A percentile compares a stretch with the other conserved stretches of the same genome.
phyloP scores from a whole-genome alignment of 208 protist genomes.

The Histomonas meleagridis region DNA sequence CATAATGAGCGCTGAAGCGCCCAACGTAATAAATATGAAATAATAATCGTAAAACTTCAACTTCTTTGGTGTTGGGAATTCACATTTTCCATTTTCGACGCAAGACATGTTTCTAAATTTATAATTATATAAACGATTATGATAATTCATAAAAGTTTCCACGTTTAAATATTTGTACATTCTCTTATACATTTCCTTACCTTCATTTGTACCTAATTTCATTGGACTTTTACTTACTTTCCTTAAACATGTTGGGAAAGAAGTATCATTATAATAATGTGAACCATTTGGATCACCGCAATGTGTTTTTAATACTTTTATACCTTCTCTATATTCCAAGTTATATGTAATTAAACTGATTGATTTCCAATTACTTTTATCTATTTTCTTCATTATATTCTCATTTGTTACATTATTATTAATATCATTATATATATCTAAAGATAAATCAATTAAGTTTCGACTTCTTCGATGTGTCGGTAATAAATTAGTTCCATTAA shows the following conservation, averaged over 20 bases:
- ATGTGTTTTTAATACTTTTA: background rate
- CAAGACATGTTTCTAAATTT: background rate
- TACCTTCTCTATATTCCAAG: background rate
- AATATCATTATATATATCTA: background rate
- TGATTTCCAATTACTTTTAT: background rate
- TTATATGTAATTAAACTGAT: background rate
- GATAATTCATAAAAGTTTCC: background rate
- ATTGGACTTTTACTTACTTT: no score
- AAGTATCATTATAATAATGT: background rate
- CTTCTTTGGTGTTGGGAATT: background rate
- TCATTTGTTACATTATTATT: background rate
- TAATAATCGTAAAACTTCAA: no score
- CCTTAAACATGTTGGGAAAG: background rate
- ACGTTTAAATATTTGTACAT: background rate
- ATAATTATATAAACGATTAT: slow-evolving; percentile 4
- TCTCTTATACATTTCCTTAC: background rate
- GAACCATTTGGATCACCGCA: background rate
- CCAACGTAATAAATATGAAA: no score
- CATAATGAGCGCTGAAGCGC: no score
- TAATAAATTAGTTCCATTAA: background rate
- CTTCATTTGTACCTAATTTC: background rate
- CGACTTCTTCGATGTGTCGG: background rate
- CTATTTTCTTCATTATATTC: background rate
- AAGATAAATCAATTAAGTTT: background rate
- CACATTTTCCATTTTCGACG: background rate